Evolutionary conservation across 169 alveolate genomes (phyloP).

Genomic region (Plasmodium berghei): DNA sequence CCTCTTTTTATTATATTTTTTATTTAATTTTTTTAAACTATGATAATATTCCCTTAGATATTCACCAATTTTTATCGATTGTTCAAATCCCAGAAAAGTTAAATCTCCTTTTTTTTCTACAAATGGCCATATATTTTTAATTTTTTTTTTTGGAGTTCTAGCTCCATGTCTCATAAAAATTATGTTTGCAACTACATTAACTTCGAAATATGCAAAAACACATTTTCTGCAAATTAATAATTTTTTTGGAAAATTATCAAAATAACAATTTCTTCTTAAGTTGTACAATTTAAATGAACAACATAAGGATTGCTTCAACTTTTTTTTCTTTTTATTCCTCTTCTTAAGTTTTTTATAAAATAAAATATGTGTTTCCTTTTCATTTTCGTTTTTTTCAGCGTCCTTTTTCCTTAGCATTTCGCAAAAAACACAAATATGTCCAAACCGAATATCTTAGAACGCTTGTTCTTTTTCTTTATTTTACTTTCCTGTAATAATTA

Average conservation of each 20-base stretch:
- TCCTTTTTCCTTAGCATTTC: slow-evolving; percentile 29
- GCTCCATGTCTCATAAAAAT: slow-evolving; percentile 75
- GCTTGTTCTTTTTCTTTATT: not conserved
- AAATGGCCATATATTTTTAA: slow-evolving; percentile 57
- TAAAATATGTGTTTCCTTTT: not conserved
- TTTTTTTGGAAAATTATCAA: slow-evolving; percentile 29
- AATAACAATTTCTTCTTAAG: slow-evolving; percentile 10
- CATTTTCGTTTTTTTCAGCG: not conserved
- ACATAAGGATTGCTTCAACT: not conserved
- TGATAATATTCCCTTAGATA: slow-evolving; percentile 49
- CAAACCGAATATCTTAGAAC: not conserved
- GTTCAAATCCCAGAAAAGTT: slow-evolving; percentile 66
- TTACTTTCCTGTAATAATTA: not conserved
- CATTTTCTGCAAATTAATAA: slow-evolving; percentile 50
- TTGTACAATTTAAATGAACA: slow-evolving; percentile 28
- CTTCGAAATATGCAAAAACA: slow-evolving; percentile 30
- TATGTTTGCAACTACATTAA: slow-evolving; percentile 28
- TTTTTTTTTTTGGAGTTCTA: slow-evolving; percentile 63
- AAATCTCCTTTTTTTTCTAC: slow-evolving; percentile 57
- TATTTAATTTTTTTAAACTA: slow-evolving; percentile 28
- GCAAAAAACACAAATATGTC: not conserved
- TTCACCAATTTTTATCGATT: slow-evolving; percentile 49
- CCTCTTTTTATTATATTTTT: slow-evolving; percentile 6
- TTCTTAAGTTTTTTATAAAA: slow-evolving; percentile 1
- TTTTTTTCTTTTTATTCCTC: not conserved